phyloP scores from a whole-genome alignment of 1,284 basidiomycete species.

The Fomitiporia mediterranea region DNA sequence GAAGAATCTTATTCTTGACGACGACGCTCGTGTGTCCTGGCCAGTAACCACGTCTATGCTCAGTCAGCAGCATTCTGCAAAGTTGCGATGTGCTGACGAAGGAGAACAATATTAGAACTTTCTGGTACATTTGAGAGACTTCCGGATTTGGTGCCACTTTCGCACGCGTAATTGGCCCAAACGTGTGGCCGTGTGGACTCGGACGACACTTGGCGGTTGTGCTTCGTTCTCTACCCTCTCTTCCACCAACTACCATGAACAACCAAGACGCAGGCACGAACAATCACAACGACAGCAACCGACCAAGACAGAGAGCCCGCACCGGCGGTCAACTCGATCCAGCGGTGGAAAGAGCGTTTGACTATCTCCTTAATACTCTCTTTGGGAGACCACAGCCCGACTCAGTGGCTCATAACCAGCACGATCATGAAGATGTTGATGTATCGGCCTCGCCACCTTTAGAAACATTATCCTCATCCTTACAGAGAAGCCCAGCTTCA shows the following conservation, averaged over 20 bases:
- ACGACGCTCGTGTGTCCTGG: no score
- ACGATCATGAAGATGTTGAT: neutral
- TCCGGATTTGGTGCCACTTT: neutral
- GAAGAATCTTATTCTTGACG: no score
- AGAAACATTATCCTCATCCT: neutral
- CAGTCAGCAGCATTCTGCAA: no score
- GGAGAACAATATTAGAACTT: slow-evolving; percentile 1
- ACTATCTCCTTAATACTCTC: slow-evolving; percentile 6
- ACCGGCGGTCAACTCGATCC: slow-evolving; percentile 1
- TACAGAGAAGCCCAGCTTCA: neutral
- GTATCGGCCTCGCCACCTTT: neutral
- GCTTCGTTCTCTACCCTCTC: neutral
- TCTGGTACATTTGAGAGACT: neutral
- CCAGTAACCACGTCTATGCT: no score
- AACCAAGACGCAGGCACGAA: slow-evolving; percentile 1
- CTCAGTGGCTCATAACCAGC: neutral
- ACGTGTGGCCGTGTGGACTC: neutral
- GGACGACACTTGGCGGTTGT: neutral
- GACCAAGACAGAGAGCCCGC: slow-evolving; percentile 1
- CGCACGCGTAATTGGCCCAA: neutral
- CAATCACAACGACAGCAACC: neutral
- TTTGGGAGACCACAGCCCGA: neutral
- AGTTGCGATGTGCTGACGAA: slow-evolving; percentile 1
- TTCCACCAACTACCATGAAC: slow-evolving; percentile 11
- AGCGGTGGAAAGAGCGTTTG: slow-evolving; percentile 12